Evolutionary conservation across 352 stramenopile species (phyloP), one percentile per base, ranked within the genome.

Genomic region (Pythium folliculosum): DNA sequence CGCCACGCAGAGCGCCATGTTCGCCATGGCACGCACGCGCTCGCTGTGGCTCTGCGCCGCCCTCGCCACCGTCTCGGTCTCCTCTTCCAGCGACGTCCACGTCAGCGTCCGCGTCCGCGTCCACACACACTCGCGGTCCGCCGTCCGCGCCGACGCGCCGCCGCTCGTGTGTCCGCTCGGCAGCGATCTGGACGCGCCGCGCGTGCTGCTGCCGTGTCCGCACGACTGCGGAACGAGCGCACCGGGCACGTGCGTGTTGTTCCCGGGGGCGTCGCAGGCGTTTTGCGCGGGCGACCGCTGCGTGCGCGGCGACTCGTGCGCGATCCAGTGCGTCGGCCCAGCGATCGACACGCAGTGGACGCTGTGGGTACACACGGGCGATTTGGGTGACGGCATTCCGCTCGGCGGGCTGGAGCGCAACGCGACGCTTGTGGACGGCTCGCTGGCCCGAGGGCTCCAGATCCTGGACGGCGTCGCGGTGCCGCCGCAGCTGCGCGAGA

Each of bases 91-190:
- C n/a, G 44, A 27, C 44, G 44, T 50, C 44, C 19, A 49, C 17
- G 17, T 25, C 3, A 13, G 44, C 44, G n/a, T 50, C 44, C 44
- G 23, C 44, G 35, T 47, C 40, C 17, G 40, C 14, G 4, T 47
- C 44, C 19, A 27, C 8, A 7, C 17, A 30, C 16, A 21, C 43
- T 32, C 27, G 27, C 3, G 2, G 27, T 5, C 27, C 27, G 27
- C 27, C 48, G 48, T 19, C 48, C 19, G 22, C 27, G 35, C 21
- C 30, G 8, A 9, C 2, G 19, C 35, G 32, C 25, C 52, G 37
- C 27, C 52, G 22, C 53, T 50, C 47, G 30, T 50, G 58, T 65
- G 58, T 65, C 58, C 58, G 27, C 58, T 65, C 5, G 58, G 35
- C 35, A n/a, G 40, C 1, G 22, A 21, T 3, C 30, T 58, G 2